Percentiles rank a stretch among this genome's conserved stretches.
Conservation (phyloP, 306 rosid species). For the Vicia faba region DNA sequence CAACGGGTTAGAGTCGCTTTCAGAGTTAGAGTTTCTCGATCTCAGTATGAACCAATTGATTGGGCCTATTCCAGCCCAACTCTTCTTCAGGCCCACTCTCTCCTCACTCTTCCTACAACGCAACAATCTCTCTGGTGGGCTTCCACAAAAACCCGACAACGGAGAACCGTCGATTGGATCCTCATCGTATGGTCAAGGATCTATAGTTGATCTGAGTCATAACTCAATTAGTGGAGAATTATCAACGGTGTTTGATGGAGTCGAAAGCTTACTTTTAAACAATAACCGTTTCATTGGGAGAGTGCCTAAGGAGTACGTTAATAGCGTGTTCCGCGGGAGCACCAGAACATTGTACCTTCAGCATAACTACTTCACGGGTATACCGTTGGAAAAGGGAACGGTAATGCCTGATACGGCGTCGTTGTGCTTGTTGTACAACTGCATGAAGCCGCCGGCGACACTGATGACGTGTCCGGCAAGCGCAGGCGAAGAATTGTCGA, state of each 20-base stretch:
- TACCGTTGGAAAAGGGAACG: conserved; percentile 35
- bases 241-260: conserved; percentile 51
- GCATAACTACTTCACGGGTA: conserved; percentile 61
- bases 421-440: conserved; percentile 67
- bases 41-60: conserved; percentile 56
- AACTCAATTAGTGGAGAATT: conserved; percentile 57
- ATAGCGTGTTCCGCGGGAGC: conserved; percentile 57
- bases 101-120: conserved; percentile 63
- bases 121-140: conserved; percentile 67
- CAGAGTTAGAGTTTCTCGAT: conserved; percentile 60
- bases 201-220: conserved; percentile 72
- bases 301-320: conserved; percentile 65
- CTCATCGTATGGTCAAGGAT: conserved; percentile 51
- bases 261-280: conserved; percentile 67
- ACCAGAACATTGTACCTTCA: conserved; percentile 73
- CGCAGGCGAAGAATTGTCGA: conserved; percentile 47
- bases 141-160: conserved; percentile 24
- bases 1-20: conserved; percentile 52
- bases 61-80: conserved; percentile 69
- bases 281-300: conserved; percentile 60
- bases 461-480: conserved; percentile 57
- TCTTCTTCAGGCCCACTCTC: conserved; percentile 53
- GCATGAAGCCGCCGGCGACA: conserved; percentile 60
- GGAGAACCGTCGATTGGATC: conserved; percentile 15
- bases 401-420: conserved; percentile 65